These are phyloP conservation scores for Paecilomyces fulvus DNA, from an alignment of 2,329 filamentous ascomycete genomes.

Conservation along the genomic window DNA sequence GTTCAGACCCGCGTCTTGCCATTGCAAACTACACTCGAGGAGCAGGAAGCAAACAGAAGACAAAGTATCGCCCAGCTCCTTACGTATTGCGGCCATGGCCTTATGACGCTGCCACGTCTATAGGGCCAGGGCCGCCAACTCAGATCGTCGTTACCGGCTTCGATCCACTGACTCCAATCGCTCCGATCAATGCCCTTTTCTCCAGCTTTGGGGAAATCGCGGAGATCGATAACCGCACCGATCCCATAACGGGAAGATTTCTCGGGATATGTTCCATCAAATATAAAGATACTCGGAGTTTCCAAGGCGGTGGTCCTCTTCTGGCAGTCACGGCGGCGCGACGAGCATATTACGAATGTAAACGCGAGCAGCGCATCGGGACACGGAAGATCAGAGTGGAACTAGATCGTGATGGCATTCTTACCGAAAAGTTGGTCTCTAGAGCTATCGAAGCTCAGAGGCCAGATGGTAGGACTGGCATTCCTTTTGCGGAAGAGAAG, in stretches of 20 bases:
- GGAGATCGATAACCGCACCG: constrained; percentile 86
- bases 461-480: constrained; percentile 36
- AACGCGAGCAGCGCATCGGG: constrained; percentile 73
- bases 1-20: constrained; percentile 72
- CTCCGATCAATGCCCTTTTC: constrained; percentile 30
- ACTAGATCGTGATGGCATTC: constrained; percentile 78
- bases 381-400: constrained; percentile 70
- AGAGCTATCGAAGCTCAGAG: constrained; percentile 61
- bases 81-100: constrained; percentile 75
- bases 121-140: constrained; percentile 80
- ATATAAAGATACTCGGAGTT: constrained; percentile 63
- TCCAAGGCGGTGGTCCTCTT: constrained; percentile 45
- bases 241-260: constrained; percentile 89
- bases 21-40: constrained; percentile 55
- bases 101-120: constrained; percentile 73
- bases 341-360: constrained; percentile 62
- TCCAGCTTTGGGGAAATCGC: constrained; percentile 60
- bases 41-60: constrained; percentile 56
- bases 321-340: constrained; percentile 74
- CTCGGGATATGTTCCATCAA: constrained; percentile 87
- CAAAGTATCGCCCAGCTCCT: constrained; percentile 63
- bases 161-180: constrained; percentile 74
- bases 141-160: constrained; percentile 95
- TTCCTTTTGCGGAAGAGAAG: constrained; percentile 16
- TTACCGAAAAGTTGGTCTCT: constrained; percentile 71